phyloP scores from a whole-genome alignment of 768 basidiomycete genomes.

The Amyloporia xantha region DNA sequence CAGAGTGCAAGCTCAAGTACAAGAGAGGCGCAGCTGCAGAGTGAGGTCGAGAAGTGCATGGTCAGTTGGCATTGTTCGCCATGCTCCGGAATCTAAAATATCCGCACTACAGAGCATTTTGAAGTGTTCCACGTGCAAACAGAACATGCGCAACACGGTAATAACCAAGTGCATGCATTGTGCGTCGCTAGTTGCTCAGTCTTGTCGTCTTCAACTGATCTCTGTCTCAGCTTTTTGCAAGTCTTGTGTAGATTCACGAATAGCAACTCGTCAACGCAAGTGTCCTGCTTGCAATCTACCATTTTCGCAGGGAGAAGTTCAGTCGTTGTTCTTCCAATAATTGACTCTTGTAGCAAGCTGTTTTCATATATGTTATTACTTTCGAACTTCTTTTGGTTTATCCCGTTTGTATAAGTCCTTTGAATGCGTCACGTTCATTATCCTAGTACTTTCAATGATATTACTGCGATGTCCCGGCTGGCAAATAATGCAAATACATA shows the following conservation, averaged over 20 bases:
- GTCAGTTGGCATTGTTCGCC: slow-evolving; percentile 24
- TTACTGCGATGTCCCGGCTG: too few relatives aligned
- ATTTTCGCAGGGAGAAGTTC: slow-evolving; percentile 84
- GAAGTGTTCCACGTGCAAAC: slow-evolving; percentile 83
- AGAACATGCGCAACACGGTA: slow-evolving; percentile 69
- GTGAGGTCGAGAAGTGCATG: slow-evolving; percentile 53
- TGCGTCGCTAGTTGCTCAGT: slow-evolving; percentile 34
- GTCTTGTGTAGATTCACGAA: slow-evolving; percentile 77
- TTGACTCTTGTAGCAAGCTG: background rate
- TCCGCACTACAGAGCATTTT: slow-evolving; percentile 55
- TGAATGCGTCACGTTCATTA: too few relatives aligned
- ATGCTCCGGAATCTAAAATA: background rate
- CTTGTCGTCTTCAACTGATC: background rate
- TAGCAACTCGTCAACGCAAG: slow-evolving; percentile 86
- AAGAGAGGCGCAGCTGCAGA: slow-evolving; percentile 33
- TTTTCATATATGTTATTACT: slow-evolving; percentile 4
- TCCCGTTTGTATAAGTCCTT: background rate
- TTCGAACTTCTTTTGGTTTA: background rate
- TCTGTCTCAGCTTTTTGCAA: slow-evolving; percentile 68
- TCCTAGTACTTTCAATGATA: too few relatives aligned
- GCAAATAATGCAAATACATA: background rate
- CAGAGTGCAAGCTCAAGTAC: slow-evolving; percentile 22
- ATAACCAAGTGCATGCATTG: slow-evolving; percentile 91
- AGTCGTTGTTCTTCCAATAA: slow-evolving; percentile 53
- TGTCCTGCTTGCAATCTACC: slow-evolving; percentile 82